Conservation (phyloP, 306 rosid species). For the Sophora flavescens region DNA sequence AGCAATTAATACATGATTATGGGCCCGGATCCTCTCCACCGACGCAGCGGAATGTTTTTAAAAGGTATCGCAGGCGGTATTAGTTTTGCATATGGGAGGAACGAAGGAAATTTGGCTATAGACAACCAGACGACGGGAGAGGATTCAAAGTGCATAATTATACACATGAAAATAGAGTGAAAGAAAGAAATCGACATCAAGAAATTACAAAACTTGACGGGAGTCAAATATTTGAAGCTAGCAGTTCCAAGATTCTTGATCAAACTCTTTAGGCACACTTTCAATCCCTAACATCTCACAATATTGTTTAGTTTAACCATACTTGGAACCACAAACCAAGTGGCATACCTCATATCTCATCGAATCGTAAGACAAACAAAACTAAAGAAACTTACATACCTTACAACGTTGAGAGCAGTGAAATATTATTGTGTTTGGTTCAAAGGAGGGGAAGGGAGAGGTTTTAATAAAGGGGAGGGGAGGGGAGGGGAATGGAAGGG, state of each 20-base stretch:
- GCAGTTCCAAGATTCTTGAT: conserved; percentile 8
- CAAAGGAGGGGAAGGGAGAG: too few relatives aligned
- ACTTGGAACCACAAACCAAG: conserved; percentile 6
- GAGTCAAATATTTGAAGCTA: conserved; percentile 1
- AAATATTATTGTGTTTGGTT: not conserved
- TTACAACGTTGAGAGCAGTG: not conserved
- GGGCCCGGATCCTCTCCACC: too few relatives aligned
- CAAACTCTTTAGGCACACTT: conserved; percentile 24
- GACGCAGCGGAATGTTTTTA: too few relatives aligned
- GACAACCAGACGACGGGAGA: too few relatives aligned
- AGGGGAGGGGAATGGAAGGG: too few relatives aligned
- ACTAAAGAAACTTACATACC: conserved; percentile 18
- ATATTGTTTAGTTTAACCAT: not conserved
- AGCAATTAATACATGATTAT: not conserved
- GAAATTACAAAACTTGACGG: not conserved
- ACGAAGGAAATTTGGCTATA: too few relatives aligned
- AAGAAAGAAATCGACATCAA: not conserved
- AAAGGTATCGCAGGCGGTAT: too few relatives aligned
- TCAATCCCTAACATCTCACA: conserved; percentile 1
- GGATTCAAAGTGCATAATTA: too few relatives aligned
- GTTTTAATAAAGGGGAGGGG: too few relatives aligned
- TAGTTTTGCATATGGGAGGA: too few relatives aligned
- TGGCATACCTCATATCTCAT: not conserved
- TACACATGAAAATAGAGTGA: not conserved
- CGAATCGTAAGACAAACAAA: not conserved